Base-by-base conservation (phyloP, 2,329 filamentous ascomycete genomes). In the Penicillium thymicola region DNA sequence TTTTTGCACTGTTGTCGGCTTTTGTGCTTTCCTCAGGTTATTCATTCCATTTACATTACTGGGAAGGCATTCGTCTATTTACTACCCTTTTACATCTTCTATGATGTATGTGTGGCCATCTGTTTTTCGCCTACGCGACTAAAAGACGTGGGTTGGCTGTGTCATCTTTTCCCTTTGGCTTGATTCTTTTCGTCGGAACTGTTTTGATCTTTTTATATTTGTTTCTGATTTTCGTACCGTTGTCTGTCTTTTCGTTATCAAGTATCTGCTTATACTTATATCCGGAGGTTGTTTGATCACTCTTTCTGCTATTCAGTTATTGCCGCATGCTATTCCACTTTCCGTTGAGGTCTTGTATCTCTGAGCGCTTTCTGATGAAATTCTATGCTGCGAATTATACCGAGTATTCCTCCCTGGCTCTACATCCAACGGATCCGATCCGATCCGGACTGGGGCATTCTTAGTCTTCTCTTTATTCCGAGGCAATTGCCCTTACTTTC, bases 201-300 rank as follows among this genome's bases (percentile, higher is more conserved):
- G 30, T 51, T 34, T 25, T 42, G 41, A 13, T 54, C 40, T 40
- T 45, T 18, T 43, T 51, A 18, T 56, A 14, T 53, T 50, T 37
- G 25, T 46, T 43, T 41, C 37, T 51, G 28, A 42, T 57, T 27
- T 46, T 55, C 41, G 55, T 60, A 14, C 32, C 55, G 34, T 54
- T 52, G 46, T 54, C 47, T 54, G 56, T 56, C 56, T 60, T 42
- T 63, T 38, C 51, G 49, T 38, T 50, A 40, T 58, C 48, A 40
- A 65, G 47, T 67, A 51, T 59, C 57, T 60, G 50, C 49, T 59
- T 59, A 60, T 59, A 65, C 54, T 58, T 72, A 56, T 56, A 56
- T 56, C 54, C 48, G 72, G 70, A 71, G 72, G 72, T 69, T 75
- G 72, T 75, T 68, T 75, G 72, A 74, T 74, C 68, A 74, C 53